Evolutionary conservation across 352 stramenopile species (phyloP), one percentile per base, ranked within the genome.

Genomic region (Globisporangium splendens): DNA sequence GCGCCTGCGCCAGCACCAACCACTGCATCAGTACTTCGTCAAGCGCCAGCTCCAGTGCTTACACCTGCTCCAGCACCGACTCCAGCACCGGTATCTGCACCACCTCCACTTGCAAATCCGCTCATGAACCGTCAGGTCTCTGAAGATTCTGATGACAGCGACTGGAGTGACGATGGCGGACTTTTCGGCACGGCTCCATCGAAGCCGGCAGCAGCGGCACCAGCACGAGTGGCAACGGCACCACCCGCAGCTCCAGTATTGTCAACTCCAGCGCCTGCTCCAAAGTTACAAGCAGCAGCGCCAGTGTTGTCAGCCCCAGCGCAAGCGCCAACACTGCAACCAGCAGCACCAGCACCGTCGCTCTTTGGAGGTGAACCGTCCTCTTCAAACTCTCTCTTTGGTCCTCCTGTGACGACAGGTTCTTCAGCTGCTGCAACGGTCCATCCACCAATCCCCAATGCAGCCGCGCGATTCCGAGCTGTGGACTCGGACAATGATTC

Each of bases 101-200:
- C 66, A 8, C 53, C 72, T 4, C 70, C 69, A 6, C 61, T 66
- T 20, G 55, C 62, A 31, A 75, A 63, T 31, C 70, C 75, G 3
- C 52, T 85, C 10, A 73, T 86, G 18, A 68, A 66, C 44, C 70
- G 69, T 2, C 74, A 85, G 50, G 63, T 74, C 20, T 83, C 73
- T 1, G 72, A 65, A 0, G 72, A 79, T 22, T 61, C 55, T 8
- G 63, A 72, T 47, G 75, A 90, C 60, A 86, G 74, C 39, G 78
- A 86, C 44, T 88, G 80, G 77, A 90, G 80, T 22, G 69, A 77
- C 48, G 68, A 76, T 38, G 77, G 79, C 8, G 75, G 68, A 8
- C 62, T 89, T 10, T 88, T 88, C 69, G 77, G 76, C 17, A 41
- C 61, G 14, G 51, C 73, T n/a, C 61, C 68, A 28, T 58, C 71